Base-by-base conservation (phyloP, 2,329 filamentous ascomycete genomes). In the Aspergillus pseudonomiae region DNA sequence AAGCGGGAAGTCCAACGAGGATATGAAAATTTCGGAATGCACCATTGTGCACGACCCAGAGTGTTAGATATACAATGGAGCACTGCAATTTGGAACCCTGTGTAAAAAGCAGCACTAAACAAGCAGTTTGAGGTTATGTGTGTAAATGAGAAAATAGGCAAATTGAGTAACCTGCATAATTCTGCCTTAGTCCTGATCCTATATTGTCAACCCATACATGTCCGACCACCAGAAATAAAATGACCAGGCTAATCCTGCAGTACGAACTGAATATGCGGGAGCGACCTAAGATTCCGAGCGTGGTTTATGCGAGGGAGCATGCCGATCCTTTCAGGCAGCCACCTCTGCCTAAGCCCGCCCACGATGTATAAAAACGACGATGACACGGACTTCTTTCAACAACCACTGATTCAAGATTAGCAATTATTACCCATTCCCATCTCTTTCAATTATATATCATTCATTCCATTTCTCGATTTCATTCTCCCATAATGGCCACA, bases 401-500 rank as follows among this genome's bases (percentile, higher is more conserved):
- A 9, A 4, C 12, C 12, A 16, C 0, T 28, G 3, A 24, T 48
- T 14, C 21, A 41, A n/a, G 19, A 41, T n/a, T 10, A 41, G 9
- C 24, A 6, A 28, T 4, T 26, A 16, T 1, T 46, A 11, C n/a
- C 0, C 1, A 11, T 46, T 12, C 0, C 11, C 12, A 2, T 5
- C 10, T 12, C 11, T 12, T 12, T 45, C 11, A 6, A 1, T 46
- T 14, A 2, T 24, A 24, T 14, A 46, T 14, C 4, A 11, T 2
- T 14, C 2, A 11, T 10, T 3, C 24, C 3, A 28, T 10, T 34
- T 32, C 19, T 53, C 4, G 6, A 36, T 19, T 2, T 3, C 19
- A 52, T 52, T 1, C 39, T 19, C n/a, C 7, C 39, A 60, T 6
- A 32, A 61, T 61, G 59, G 59, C 48, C 7, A n/a, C 46, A 14